Evolutionary conservation across 768 basidiomycete species (phyloP), one percentile per base, ranked within the genome.

Genomic region (Holtermanniella nyarrowii): DNA sequence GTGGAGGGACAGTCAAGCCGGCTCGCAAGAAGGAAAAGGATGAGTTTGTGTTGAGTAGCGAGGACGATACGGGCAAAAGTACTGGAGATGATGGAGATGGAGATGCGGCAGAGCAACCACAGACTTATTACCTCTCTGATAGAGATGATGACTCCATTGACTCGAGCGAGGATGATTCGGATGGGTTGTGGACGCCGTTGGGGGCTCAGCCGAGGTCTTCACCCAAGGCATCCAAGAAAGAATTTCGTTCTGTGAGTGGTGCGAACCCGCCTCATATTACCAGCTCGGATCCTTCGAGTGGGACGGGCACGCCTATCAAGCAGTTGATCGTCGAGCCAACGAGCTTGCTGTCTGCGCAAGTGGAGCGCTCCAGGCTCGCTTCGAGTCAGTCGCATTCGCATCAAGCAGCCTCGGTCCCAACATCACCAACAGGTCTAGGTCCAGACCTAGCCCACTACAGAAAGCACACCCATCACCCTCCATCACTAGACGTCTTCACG

Each of bases 401-500:
- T 18, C 42, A 46, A 46, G 23, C 47, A n/a, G 16, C 31, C 16
- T 37, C 31, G 31, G 10, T 37, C 7, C 31, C 31, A 7, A 16
- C 10, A 37, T 37, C 31, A 7, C 31, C 31, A 16, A 37, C 31
- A n/a, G n/a, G n/a, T n/a, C n/a, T 27, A 27, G 16, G 21, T 4
- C 16, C 21, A 5, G 5, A 46, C 24, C n/a, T 16, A 21, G 5
- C 14, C 11, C 11, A 50, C 3, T 10, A 27, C 40, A 21, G 20
- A 14, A 21, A 24, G 7, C 3, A 13, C 16, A 39, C 20, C 27
- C 46, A 45, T 39, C 25, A 22, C 4, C 44, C 27, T 12, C 13
- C 27, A 26, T 44, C n/a, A 12, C 10, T 18, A 18, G 55, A 58
- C 21, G 52, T 49, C 24, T 59, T 54, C 53, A 56, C 58, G 26